These are phyloP conservation scores for Populus alba DNA, from an alignment of 345 rosid species.

Conservation along the genomic window DNA sequence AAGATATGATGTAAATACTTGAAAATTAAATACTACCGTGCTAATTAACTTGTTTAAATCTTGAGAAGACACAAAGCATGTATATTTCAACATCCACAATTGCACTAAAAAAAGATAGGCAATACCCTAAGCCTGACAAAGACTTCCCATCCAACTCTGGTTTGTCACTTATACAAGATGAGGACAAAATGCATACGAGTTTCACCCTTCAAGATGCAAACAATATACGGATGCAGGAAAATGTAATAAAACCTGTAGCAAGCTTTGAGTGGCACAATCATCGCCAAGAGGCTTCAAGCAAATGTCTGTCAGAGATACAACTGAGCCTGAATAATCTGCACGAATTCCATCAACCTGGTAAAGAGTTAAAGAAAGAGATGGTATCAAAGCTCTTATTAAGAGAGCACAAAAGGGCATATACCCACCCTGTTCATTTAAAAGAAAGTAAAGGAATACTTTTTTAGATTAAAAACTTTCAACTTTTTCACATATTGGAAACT, in stretches of 20 bases:
- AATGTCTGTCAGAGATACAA: constrained; percentile 25
- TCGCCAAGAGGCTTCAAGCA: constrained; percentile 30
- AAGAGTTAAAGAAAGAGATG: neutral
- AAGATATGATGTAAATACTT: constrained; percentile 15
- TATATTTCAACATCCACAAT: neutral
- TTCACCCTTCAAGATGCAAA: constrained; percentile 2
- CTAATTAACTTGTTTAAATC: neutral
- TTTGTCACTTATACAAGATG: constrained; percentile 1
- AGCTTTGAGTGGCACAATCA: constrained; percentile 31
- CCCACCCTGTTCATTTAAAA: neutral
- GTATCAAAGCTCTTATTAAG: neutral
- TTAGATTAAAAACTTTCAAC: neutral
- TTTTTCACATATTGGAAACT: neutral
- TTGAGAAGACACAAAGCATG: neutral
- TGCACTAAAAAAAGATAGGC: neutral
- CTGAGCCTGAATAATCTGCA: constrained; percentile 23
- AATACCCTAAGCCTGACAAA: constrained; percentile 2
- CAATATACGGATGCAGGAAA: neutral
- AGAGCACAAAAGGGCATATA: neutral
- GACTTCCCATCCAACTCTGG: neutral
- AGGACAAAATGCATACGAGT: neutral
- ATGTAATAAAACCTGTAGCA: constrained; percentile 23
- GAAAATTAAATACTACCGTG: neutral
- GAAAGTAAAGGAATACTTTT: neutral
- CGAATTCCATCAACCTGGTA: constrained; percentile 23